Base-by-base conservation (phyloP, 73 alveolate species). In the Paramecium sonneborni region DNA sequence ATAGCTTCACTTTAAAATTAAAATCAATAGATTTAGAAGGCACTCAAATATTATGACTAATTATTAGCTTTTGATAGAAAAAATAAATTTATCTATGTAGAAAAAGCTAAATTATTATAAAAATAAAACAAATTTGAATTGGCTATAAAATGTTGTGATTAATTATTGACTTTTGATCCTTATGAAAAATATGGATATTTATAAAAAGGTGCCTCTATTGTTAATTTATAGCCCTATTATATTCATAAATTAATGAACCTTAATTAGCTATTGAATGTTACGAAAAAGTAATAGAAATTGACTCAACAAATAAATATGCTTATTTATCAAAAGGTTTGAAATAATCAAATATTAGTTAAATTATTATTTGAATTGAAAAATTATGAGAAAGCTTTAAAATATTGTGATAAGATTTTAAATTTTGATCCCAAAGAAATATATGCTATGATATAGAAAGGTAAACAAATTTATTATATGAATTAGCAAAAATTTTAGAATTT, bases 91-190 rank as follows among this genome's bases (percentile, higher is more conserved):
- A 62, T 62, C 44, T 62, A 62, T 62, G 26, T 62, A 30, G 84
- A 62, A 26, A 62, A 62, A 62, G 48, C 84, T 5, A 26, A 26
- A 62, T 9, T 62, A 62, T 26, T 62, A 32, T 15, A 62, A 62
- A 62, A 62, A 32, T 26, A 62, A 26, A 62, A 62, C 28, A 62
- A 62, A 62, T 62, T 30, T 62, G 84, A 62, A 62, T 62, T 62
- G 20, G 84, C 84, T 62, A 20, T 62, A 14, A 62, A 62, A 62
- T 62, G 84, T 62, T 62, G 84, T 30, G 84, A 62, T n/a, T 30
- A 26, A 30, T 8, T 62, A 62, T 30, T 62, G 10, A 30, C n/a
- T 30, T 62, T 62, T 62, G 39, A 62, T 32, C 84, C 84, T 1
- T 30, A 26, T 62, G 84, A 62, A 62, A 62, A 30, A 28, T 62